These are phyloP conservation scores for Boletus speciosus DNA, from an alignment of 768 basidiomycete genomes.

Conservation along the genomic window DNA sequence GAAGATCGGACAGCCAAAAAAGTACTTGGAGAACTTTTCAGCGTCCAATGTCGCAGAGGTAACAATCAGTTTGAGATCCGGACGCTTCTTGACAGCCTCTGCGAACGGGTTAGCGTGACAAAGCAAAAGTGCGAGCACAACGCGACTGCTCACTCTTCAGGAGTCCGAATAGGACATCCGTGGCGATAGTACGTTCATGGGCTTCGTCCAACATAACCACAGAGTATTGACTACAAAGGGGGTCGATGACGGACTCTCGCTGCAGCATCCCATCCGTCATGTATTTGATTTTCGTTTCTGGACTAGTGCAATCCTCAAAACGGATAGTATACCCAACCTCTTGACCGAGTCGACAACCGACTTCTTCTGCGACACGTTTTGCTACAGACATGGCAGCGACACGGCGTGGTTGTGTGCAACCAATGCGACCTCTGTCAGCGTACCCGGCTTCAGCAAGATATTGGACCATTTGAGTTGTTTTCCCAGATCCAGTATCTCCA, in stretches of 20 bases:
- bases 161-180: conserved; percentile 95
- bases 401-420: conserved; percentile 98
- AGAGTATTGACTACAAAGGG: conserved; percentile 87
- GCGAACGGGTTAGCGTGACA: conserved; percentile 21
- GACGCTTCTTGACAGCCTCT: conserved; percentile 94
- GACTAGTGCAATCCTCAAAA: conserved; percentile 98
- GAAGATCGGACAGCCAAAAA: conserved; percentile 98
- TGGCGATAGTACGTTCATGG: conserved; percentile 97
- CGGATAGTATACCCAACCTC: conserved; percentile 99
- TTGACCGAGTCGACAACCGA: conserved; percentile 94
- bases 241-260: conserved; percentile 94
- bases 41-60: conserved; percentile 99
- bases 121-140: neutral
- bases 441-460: conserved; percentile 95
- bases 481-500: conserved; percentile 97
- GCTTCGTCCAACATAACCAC: conserved; percentile 99
- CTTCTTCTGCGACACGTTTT: conserved; percentile 97
- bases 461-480: conserved; percentile 99
- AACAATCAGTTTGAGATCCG: conserved; percentile 96
- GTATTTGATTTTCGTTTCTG: conserved; percentile 99
- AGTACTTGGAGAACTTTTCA: conserved; percentile 99
- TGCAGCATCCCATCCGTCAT: conserved; percentile 99
- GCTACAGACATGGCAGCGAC: conserved; percentile 99
- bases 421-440: conserved; percentile 86
- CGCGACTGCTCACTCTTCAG: conserved; percentile 52